Percentiles rank a stretch among this genome's conserved stretches.
These are phyloP conservation scores for Schizophyllum commune DNA, from an alignment of 1,284 basidiomycete genomes.

Conservation along the genomic window DNA sequence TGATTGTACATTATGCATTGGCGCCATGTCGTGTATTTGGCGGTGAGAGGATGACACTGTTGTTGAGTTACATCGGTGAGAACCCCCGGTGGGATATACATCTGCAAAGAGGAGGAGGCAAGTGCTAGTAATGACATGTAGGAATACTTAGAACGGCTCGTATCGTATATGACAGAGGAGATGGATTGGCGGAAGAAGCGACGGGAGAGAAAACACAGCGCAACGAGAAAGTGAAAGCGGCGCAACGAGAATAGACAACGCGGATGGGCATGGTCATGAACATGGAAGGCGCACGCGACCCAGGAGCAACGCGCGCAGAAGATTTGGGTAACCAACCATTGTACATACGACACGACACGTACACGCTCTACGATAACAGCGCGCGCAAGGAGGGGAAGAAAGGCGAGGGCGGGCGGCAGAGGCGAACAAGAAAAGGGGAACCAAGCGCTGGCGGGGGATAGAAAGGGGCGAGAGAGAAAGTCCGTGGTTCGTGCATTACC, in stretches of 20 bases:
- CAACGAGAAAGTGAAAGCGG: not conserved
- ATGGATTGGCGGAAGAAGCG: not conserved
- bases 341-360: not conserved
- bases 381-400: not conserved
- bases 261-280: too few relatives aligned
- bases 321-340: not conserved
- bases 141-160: not conserved
- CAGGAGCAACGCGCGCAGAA: too few relatives aligned
- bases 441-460: not conserved
- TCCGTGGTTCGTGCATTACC: conserved; percentile 11
- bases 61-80: not conserved
- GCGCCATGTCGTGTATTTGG: not conserved
- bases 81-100: too few relatives aligned
- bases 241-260: too few relatives aligned
- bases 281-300: too few relatives aligned
- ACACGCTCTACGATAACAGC: not conserved
- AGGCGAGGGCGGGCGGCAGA: not conserved
- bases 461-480: conserved; percentile 1
- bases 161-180: not conserved
- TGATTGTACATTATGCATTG: not conserved
- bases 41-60: too few relatives aligned
- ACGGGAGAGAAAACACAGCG: not conserved
- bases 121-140: not conserved
- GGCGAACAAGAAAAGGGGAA: conserved; percentile 2
- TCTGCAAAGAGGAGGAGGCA: too few relatives aligned